phyloP scores from a whole-genome alignment of 116 monocot species.

The Phalaenopsis hybrid region DNA sequence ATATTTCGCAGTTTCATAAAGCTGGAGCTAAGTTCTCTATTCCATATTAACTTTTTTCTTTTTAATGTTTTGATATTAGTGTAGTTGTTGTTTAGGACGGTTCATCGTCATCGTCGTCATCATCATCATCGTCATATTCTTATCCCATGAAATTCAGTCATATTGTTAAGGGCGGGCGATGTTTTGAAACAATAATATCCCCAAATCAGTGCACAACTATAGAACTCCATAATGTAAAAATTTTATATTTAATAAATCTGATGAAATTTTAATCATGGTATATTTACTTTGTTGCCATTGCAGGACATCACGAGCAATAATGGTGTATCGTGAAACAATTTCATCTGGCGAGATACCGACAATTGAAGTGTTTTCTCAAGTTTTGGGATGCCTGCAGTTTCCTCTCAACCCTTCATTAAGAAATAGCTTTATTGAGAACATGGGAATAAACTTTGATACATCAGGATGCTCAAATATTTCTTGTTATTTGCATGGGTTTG shows the following conservation, averaged over 20 bases:
- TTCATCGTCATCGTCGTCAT: background rate
- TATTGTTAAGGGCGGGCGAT: background rate
- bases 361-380: constrained; percentile 77
- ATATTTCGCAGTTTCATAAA: background rate
- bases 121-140: background rate
- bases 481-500: constrained; percentile 83
- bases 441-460: constrained; percentile 44
- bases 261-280: background rate
- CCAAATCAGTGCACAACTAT: background rate
- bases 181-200: background rate
- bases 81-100: too few relatives aligned
- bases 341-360: constrained; percentile 64
- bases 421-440: constrained; percentile 60
- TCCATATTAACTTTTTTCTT: background rate
- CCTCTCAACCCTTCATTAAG: constrained; percentile 45
- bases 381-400: constrained; percentile 88
- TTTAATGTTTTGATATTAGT: background rate
- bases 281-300: constrained; percentile 7
- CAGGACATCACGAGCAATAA: constrained; percentile 78
- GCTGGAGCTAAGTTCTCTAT: background rate
- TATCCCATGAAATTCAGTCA: background rate
- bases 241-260: background rate
- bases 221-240: background rate
- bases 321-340: constrained; percentile 69
- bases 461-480: constrained; percentile 43